Base-by-base conservation (phyloP, 2,329 filamentous ascomycete genomes). In the Ceratocystiopsis sp. region DNA sequence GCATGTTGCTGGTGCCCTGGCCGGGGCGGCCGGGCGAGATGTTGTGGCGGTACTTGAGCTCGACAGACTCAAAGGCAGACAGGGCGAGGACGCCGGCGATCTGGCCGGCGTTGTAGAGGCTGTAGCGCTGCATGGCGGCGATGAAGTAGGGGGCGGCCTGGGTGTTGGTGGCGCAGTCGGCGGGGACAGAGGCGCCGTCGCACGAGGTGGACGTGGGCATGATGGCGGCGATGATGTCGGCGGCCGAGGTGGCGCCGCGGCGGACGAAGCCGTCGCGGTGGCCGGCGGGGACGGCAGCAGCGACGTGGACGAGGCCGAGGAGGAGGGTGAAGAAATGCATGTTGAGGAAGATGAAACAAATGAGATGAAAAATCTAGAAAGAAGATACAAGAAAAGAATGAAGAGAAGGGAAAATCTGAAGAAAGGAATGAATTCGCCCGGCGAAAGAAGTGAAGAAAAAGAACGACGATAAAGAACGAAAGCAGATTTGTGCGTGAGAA, bases 21-120 rank as follows among this genome's bases (percentile, higher is more conserved):
- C 82, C 83, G 0, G 78, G 67, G 0, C 61, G 54, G n/a, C 67
- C 84, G 2, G 49, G 64, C 61, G 33, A 42, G 50, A 53, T 40
- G 60, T 86, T 84, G 57, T 67, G 69, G 59, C 79, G 83, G 68
- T 73, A 87, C 53, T 71, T 67, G 61, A 87, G 83, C 48, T 78
- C 68, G 18, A 45, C 74, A 2, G 73, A 75, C 62, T 93, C 85
- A 55, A 77, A 78, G 12, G 78, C 73, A 63, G 84, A 80, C 54
- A 85, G 65, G 13, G 77, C 67, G 37, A 91, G 55, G 15, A 87
- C 59, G 18, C 78, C 82, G 8, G 83, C 83, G 55, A 81, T 76
- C 51, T 80, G 73, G 18, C 66, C 69, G 18, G 61, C 59, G 33
- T 58, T 57, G 40, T 60, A 66, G 51, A 86, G 62, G 3, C 57